Conservation (phyloP, 140 eudicot genomes). For the Cichorium intybus region DNA sequence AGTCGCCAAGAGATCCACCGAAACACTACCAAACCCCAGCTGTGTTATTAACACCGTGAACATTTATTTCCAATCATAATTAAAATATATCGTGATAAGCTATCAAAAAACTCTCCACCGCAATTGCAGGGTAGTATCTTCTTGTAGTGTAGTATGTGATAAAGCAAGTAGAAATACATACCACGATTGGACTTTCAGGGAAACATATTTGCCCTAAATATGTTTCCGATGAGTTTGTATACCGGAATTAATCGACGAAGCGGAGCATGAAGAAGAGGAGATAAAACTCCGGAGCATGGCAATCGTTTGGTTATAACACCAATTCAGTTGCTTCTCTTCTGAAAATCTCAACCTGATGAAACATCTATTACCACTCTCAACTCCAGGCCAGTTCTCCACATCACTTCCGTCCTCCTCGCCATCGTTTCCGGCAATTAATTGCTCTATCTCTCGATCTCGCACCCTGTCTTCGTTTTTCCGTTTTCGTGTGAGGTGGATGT, state of each 20-base stretch:
- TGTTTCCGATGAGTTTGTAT: neutral
- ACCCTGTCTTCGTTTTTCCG: too few relatives aligned
- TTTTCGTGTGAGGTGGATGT: too few relatives aligned
- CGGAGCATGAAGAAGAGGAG: constrained; percentile 18
- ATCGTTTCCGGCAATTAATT: too few relatives aligned
- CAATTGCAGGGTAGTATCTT: neutral
- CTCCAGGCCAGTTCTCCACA: too few relatives aligned
- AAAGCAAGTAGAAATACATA: constrained; percentile 17
- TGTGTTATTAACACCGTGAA: constrained; percentile 10
- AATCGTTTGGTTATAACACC: too few relatives aligned
- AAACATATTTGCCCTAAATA: constrained; percentile 40
- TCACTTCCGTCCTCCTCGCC: too few relatives aligned
- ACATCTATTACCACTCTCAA: too few relatives aligned
- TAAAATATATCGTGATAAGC: constrained; percentile 1
- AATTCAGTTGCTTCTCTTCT: too few relatives aligned
- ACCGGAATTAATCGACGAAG: constrained; percentile 11
- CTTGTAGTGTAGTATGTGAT: neutral
- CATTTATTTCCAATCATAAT: neutral
- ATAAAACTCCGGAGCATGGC: constrained; percentile 14
- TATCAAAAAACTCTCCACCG: neutral
- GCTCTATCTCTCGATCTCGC: too few relatives aligned
- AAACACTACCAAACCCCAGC: constrained; percentile 68
- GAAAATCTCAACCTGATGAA: too few relatives aligned
- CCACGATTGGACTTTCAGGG: constrained; percentile 51
- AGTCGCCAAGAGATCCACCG: constrained; percentile 64